phyloP scores from a whole-genome alignment of 768 basidiomycete species.

The Clitopilus passeckerianus region DNA sequence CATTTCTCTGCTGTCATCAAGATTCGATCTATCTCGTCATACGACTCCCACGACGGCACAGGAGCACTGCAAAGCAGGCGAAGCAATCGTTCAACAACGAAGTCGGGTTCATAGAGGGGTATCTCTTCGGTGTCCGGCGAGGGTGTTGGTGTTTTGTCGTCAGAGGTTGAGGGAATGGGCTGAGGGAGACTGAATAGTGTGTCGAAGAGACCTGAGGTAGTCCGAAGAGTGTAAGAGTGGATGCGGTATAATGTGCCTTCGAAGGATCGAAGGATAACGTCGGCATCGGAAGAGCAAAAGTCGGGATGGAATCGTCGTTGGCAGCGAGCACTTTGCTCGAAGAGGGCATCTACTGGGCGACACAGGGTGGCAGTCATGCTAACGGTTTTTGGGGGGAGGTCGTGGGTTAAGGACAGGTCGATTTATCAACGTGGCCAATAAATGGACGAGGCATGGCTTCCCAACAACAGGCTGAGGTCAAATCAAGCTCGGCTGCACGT shows the following conservation, averaged over 20 bases:
- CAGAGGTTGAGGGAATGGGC: constrained; percentile 10
- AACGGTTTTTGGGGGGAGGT: not conserved
- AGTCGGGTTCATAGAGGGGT: constrained; percentile 35
- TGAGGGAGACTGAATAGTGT: constrained; percentile 60
- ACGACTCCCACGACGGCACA: constrained; percentile 40
- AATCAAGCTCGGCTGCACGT: constrained; percentile 1
- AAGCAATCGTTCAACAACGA: constrained; percentile 49
- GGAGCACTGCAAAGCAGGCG: constrained; percentile 54
- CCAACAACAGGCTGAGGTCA: not conserved
- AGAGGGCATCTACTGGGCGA: not conserved
- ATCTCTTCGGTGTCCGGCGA: constrained; percentile 17
- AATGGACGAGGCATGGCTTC: not conserved
- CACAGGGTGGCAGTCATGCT: not conserved
- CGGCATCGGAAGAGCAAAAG: constrained; percentile 28
- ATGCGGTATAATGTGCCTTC: constrained; percentile 51
- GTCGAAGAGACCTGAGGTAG: constrained; percentile 56
- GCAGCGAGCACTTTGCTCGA: not conserved
- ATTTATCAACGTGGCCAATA: not conserved
- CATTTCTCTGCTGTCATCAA: constrained; percentile 65
- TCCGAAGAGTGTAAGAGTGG: constrained; percentile 50
- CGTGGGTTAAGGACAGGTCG: not conserved
- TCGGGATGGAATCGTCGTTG: constrained; percentile 20
- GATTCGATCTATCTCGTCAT: constrained; percentile 49
- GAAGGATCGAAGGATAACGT: constrained; percentile 32
- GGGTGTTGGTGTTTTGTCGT: not conserved